Base-by-base conservation (phyloP, 2,329 filamentous ascomycete genomes). In the Didymella pomorum region DNA sequence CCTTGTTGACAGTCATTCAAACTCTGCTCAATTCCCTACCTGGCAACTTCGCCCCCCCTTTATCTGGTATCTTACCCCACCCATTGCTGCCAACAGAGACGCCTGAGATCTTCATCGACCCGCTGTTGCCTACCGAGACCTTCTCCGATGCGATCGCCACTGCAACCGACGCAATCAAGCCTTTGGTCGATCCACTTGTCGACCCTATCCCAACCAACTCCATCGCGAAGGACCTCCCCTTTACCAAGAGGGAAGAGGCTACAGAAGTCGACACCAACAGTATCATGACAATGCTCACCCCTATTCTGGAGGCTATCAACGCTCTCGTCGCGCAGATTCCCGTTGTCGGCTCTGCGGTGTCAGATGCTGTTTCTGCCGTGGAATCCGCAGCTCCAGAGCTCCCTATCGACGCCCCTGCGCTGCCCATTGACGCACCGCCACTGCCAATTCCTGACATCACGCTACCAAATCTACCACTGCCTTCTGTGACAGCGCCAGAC, bases 1-100 rank as follows among this genome's bases (percentile, higher is more conserved):
- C 56, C 1, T 50, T 58, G 4, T 18, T 58, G 6, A 33, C 50
- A n/a, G 56, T 54, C 25, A 58, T 58, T 18, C 50, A 54, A 12
- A 43, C 50, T 14, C 21, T 58, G 33, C 44, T 58, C 20, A 46
- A 45, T 31, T 16, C 44, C 25, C 20, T 54, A n/a, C 50, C 50
- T 4, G 56, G 50, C 26, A 51, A 47, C 31, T 44, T 21, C 26
- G 56, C 50, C 10, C 45, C 39, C 18, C 29, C 56, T 10, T n/a
- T 42, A 3, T 44, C 53, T 10, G 31, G 37, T 4, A 50, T 56
- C 41, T 37, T 55, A 12, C n/a, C 42, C 16, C 21, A 55, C 39
- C 52, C 52, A 16, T 28, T 55, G 52, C 25, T 43, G 45, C 45
- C 52, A 25, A 56, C 37, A 4, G 29, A 28, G 39, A 44, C 39